Percentiles rank a stretch among this genome's conserved stretches.
phyloP scores from a whole-genome alignment of 305 asterid species.

The Striga hermonthica region DNA sequence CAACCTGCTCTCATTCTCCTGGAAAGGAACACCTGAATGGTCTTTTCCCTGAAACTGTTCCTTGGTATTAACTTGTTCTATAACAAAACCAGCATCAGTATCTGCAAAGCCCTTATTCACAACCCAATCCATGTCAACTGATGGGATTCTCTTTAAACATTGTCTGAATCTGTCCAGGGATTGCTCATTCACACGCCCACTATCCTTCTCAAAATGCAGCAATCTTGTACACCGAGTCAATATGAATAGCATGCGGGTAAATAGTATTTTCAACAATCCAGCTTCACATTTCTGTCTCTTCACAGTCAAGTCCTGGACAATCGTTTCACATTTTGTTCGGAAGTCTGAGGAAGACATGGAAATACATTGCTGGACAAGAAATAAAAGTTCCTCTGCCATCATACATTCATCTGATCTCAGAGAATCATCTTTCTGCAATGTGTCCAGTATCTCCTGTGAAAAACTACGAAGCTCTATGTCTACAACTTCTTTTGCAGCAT shows the following conservation, averaged over 20 bases:
- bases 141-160: slow-evolving; percentile 81
- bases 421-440: slow-evolving; percentile 48
- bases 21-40: slow-evolving; percentile 34
- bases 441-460: slow-evolving; percentile 61
- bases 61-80: slow-evolving; percentile 39
- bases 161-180: slow-evolving; percentile 73
- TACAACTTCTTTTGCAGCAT: slow-evolving; percentile 79
- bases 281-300: slow-evolving; percentile 74
- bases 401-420: slow-evolving; percentile 50
- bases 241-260: slow-evolving; percentile 88
- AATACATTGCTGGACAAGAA: slow-evolving; percentile 65
- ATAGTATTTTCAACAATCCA: slow-evolving; percentile 62
- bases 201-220: slow-evolving; percentile 80
- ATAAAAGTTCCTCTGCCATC: slow-evolving; percentile 65
- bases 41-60: slow-evolving; percentile 41
- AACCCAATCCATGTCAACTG: slow-evolving; percentile 76
- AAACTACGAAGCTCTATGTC: slow-evolving; percentile 71
- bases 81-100: slow-evolving; percentile 38
- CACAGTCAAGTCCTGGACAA: slow-evolving; percentile 76
- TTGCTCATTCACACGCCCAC: slow-evolving; percentile 70
- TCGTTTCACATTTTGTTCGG: slow-evolving; percentile 76
- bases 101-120: slow-evolving; percentile 54
- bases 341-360: slow-evolving; percentile 67
- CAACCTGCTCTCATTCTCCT: slow-evolving; percentile 38
- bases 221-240: slow-evolving; percentile 91